A percentile compares a stretch with the other conserved stretches of the same genome.
phyloP scores from a whole-genome alignment of 2,329 filamentous ascomycete genomes.

The Colletotrichum salicis region DNA sequence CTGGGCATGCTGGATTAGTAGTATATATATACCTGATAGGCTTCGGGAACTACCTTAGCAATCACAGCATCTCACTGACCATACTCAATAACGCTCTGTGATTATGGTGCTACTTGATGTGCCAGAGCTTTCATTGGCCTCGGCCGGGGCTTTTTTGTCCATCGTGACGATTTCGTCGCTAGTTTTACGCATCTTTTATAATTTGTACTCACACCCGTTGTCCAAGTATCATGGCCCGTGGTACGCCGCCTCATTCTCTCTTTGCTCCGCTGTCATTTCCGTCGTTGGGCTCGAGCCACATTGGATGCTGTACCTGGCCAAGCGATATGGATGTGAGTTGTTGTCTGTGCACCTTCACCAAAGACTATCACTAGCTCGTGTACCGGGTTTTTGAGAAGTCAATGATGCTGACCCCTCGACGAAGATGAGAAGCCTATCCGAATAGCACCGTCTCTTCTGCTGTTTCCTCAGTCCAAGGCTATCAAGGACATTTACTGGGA shows the following conservation, averaged over 20 bases:
- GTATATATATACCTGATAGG: not conserved
- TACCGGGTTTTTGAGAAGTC: not conserved
- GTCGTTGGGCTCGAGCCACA: constrained; percentile 1
- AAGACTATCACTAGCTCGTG: not conserved
- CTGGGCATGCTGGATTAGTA: not conserved
- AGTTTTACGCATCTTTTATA: constrained; percentile 15
- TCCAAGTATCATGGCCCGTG: constrained; percentile 18
- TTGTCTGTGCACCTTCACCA: not conserved
- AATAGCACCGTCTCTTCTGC: constrained; percentile 8
- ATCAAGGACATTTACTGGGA: constrained; percentile 23
- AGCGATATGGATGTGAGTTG: constrained; percentile 14
- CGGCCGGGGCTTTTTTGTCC: not conserved
- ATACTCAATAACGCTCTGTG: not conserved
- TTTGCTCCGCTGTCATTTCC: constrained; percentile 3
- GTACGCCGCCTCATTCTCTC: constrained; percentile 18
- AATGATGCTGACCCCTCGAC: not conserved
- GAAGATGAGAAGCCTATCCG: constrained; percentile 23
- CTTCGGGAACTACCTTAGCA: not conserved
- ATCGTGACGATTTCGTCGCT: not conserved
- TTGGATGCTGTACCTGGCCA: constrained; percentile 18
- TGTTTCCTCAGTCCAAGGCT: constrained; percentile 17
- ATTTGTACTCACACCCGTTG: constrained; percentile 16
- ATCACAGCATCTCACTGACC: not conserved
- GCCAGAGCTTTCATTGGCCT: not conserved
- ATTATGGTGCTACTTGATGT: not conserved